A percentile compares a stretch with the other conserved stretches of the same genome.
These are phyloP conservation scores for Naganishia albida DNA, from an alignment of 1,284 basidiomycete species.

Conservation along the genomic window DNA sequence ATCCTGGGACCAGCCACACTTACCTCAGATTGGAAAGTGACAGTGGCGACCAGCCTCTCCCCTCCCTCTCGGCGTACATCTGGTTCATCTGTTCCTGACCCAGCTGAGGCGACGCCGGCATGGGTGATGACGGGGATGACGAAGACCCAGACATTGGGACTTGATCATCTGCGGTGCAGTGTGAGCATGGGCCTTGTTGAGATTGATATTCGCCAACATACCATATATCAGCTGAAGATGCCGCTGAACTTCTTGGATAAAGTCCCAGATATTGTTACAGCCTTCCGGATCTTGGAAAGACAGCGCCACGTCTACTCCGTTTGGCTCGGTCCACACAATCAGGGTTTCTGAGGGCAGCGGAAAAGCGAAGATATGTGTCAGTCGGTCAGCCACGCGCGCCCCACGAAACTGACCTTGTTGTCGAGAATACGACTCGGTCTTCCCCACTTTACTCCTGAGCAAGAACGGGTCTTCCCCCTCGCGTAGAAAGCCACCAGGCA, in stretches of 20 bases:
- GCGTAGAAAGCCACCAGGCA: conserved; percentile 49
- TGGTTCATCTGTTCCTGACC: conserved; percentile 10
- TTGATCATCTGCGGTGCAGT: conserved; percentile 37
- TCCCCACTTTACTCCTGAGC: conserved; percentile 42
- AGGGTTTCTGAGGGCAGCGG: conserved; percentile 71
- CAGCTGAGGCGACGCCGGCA: conserved; percentile 43
- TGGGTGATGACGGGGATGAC: conserved; percentile 49
- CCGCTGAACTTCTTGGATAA: conserved; percentile 89
- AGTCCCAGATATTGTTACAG: conserved; percentile 95
- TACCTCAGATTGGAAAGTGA: conserved; percentile 28
- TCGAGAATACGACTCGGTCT: conserved; percentile 81
- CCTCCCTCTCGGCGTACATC: conserved; percentile 23
- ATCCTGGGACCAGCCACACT: neutral
- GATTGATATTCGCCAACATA: neutral
- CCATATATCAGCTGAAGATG: conserved; percentile 41
- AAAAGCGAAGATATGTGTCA: neutral
- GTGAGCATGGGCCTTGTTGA: neutral
- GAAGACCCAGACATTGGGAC: conserved; percentile 42
- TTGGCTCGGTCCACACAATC: conserved; percentile 97
- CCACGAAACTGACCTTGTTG: conserved; percentile 71
- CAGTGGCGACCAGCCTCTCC: conserved; percentile 18
- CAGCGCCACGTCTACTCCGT: conserved; percentile 90
- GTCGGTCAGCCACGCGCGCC: neutral
- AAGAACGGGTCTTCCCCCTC: conserved; percentile 38
- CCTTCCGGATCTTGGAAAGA: conserved; percentile 97